Evolutionary conservation across 2,329 filamentous ascomycete species (phyloP).

Genomic region (Elsinoe arachidis): DNA sequence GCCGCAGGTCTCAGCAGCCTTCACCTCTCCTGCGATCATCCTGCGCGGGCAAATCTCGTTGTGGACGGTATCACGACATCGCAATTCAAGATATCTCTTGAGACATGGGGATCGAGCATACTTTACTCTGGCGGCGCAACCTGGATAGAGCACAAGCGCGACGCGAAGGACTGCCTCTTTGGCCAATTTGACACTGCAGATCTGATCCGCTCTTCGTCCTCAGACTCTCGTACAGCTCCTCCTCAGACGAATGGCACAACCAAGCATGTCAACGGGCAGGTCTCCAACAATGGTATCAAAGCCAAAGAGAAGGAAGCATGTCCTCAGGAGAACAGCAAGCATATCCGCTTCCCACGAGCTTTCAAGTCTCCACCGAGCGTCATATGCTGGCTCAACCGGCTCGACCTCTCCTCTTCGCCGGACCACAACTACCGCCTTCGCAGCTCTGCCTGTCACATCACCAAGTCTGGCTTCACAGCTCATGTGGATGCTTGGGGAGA

Average conservation of each 20-base stretch:
- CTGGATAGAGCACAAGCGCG: constrained; percentile 25
- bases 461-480: constrained; percentile 20
- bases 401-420: constrained; percentile 19
- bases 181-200: constrained; percentile 24
- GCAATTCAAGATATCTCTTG: constrained; percentile 20
- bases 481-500: constrained; percentile 26
- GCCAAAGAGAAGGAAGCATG: constrained; percentile 3
- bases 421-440: constrained; percentile 21
- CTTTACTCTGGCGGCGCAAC: constrained; percentile 20
- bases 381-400: constrained; percentile 24
- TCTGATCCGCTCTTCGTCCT: not conserved
- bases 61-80: constrained; percentile 20
- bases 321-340: constrained; percentile 18
- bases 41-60: constrained; percentile 21
- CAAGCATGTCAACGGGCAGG: not conserved
- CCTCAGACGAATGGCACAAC: not conserved
- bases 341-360: constrained; percentile 19
- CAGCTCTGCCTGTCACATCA: constrained; percentile 20
- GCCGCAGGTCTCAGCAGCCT: constrained; percentile 23
- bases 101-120: constrained; percentile 22
- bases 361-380: constrained; percentile 20
- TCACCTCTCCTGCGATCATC: constrained; percentile 19
- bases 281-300: not conserved
- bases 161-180: constrained; percentile 23
- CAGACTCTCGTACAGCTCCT: not conserved